phyloP scores from a whole-genome alignment of 176 grass and related monocot genomes.

The Bromus sterilis region DNA sequence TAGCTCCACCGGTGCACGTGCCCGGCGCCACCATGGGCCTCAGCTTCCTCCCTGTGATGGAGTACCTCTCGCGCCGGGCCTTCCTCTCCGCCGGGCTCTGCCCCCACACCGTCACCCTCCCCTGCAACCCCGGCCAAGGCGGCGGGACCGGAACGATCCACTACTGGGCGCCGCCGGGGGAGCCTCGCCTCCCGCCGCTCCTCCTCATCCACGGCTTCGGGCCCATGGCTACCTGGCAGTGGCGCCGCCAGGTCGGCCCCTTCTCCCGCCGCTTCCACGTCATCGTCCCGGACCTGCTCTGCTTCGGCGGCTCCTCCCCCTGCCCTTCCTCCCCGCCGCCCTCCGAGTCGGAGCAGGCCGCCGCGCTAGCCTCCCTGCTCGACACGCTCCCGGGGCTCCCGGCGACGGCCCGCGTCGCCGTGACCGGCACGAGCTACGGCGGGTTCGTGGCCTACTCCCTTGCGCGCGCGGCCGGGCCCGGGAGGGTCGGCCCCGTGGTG shows the following conservation, averaged over 20 bases:
- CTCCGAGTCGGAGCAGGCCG: slow-evolving; percentile 47
- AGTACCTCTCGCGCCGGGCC: slow-evolving; percentile 25
- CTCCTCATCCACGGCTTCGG: slow-evolving; percentile 83
- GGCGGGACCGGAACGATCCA: neutral
- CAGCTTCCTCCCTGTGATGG: slow-evolving; percentile 43
- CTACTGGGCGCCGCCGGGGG: slow-evolving; percentile 30
- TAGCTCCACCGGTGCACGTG: neutral
- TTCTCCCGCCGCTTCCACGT: slow-evolving; percentile 49
- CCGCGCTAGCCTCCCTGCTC: slow-evolving; percentile 47
- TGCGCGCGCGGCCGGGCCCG: slow-evolving; percentile 34
- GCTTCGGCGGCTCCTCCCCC: slow-evolving; percentile 62
- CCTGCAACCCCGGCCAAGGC: slow-evolving; percentile 24
- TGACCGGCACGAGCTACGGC: slow-evolving; percentile 81
- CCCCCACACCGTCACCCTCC: slow-evolving; percentile 29
- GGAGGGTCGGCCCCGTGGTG: slow-evolving; percentile 47
- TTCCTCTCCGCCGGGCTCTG: slow-evolving; percentile 60
- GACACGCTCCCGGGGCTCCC: slow-evolving; percentile 22
- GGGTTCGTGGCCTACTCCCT: slow-evolving; percentile 75
- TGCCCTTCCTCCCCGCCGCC: slow-evolving; percentile 21
- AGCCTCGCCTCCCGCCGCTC: slow-evolving; percentile 37
- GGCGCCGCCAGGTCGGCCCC: slow-evolving; percentile 46
- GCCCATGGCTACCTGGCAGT: slow-evolving; percentile 73
- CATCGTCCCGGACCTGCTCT: slow-evolving; percentile 69
- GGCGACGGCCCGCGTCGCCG: slow-evolving; percentile 1
- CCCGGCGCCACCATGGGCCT: slow-evolving; percentile 24